phyloP scores from a whole-genome alignment of 352 stramenopile genomes.

The Globisporangium nagaii region DNA sequence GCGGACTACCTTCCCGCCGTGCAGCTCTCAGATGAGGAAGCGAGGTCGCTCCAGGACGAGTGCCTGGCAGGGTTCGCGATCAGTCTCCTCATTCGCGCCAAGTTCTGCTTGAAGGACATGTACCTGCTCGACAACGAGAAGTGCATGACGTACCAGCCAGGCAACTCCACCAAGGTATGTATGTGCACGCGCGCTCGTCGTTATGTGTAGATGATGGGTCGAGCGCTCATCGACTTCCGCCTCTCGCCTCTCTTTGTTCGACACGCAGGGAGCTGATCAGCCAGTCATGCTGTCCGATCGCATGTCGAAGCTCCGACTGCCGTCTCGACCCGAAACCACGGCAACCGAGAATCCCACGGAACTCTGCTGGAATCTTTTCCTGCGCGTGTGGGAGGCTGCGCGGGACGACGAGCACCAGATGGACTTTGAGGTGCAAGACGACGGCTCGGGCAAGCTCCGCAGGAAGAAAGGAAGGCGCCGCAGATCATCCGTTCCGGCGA shows the following conservation, averaged over 20 bases:
- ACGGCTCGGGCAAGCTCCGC: slow-evolving; percentile 6
- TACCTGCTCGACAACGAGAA: slow-evolving; percentile 73
- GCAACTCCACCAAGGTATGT: slow-evolving; percentile 34
- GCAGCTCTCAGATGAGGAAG: slow-evolving; percentile 4
- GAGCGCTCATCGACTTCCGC: too few species aligned
- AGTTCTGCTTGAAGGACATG: slow-evolving; percentile 65
- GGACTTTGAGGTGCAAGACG: slow-evolving; percentile 49
- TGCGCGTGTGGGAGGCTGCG: slow-evolving; percentile 41
- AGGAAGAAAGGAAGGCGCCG: slow-evolving; percentile 26
- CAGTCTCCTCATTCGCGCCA: slow-evolving; percentile 62
- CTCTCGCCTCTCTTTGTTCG: neutral
- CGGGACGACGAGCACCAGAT: slow-evolving; percentile 66
- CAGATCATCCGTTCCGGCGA: slow-evolving; percentile 16
- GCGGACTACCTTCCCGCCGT: slow-evolving; percentile 18
- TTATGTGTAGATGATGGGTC: too few species aligned
- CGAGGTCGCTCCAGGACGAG: slow-evolving; percentile 12
- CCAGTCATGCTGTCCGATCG: slow-evolving; percentile 15
- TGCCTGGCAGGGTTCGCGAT: slow-evolving; percentile 50
- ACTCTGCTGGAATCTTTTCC: slow-evolving; percentile 54
- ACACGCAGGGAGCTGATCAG: slow-evolving; percentile 23
- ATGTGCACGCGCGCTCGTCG: too few species aligned
- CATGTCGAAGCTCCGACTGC: slow-evolving; percentile 15
- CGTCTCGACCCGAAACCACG: slow-evolving; percentile 18
- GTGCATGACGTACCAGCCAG: slow-evolving; percentile 78
- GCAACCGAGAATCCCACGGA: slow-evolving; percentile 23